phyloP scores from a whole-genome alignment of 2,329 filamentous ascomycete species.

The Paecilomyces fulvus region DNA sequence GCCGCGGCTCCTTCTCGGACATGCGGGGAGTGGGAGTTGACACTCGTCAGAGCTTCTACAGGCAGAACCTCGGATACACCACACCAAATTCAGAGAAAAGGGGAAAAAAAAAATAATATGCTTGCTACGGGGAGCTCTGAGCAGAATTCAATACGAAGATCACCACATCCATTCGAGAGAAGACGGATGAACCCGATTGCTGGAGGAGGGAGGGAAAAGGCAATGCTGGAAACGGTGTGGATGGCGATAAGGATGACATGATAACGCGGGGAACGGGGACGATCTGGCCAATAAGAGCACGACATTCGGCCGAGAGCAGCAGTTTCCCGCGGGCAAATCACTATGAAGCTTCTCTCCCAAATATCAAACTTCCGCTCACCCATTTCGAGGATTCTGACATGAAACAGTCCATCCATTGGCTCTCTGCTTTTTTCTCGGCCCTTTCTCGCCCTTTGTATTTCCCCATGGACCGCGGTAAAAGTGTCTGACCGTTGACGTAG shows the following conservation, averaged over 20 bases:
- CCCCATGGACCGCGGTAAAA: conserved; percentile 14
- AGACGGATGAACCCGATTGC: not conserved
- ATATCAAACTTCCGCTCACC: conserved; percentile 10
- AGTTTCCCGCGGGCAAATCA: not conserved
- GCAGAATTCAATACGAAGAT: not conserved
- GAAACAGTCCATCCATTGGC: not conserved
- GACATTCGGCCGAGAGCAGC: conserved; percentile 1
- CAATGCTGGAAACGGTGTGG: not conserved
- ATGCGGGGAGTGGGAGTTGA: not conserved
- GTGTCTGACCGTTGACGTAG: conserved; percentile 11
- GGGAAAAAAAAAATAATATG: not conserved
- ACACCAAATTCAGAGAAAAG: not conserved
- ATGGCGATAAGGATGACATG: conserved; percentile 1
- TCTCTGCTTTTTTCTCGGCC: not conserved
- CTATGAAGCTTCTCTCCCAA: not conserved
- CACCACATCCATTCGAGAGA: not conserved
- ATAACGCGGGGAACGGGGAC: not conserved
- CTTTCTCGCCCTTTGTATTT: not conserved
- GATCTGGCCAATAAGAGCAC: not conserved
- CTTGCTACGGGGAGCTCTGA: not conserved
- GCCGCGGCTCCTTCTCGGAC: not conserved
- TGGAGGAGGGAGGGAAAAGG: not conserved
- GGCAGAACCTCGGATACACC: not conserved
- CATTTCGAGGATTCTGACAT: not conserved
- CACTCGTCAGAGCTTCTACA: not conserved